Percentiles rank a stretch among this genome's conserved stretches.
Conservation (phyloP, 1,139 yeast genomes). For the Hyphopichia pseudoburtonii region DNA sequence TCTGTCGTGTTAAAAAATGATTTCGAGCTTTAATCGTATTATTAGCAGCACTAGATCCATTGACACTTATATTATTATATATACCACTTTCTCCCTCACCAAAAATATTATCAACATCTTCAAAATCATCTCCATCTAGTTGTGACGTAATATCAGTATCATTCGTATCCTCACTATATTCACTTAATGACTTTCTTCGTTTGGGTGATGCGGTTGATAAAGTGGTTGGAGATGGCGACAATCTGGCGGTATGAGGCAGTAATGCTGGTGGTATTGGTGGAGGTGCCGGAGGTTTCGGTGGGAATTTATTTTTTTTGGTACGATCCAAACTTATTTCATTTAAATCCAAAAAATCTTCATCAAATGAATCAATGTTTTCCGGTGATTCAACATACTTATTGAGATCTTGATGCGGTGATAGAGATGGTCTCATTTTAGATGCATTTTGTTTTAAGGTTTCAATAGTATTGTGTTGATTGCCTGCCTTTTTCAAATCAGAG, state of each 20-base stretch:
- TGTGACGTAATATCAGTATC: conserved; percentile 45
- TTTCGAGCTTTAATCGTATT: conserved; percentile 12
- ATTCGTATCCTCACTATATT: conserved; percentile 36
- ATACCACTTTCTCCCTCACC: conserved; percentile 41
- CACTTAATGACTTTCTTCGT: conserved; percentile 25
- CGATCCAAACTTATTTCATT: neutral
- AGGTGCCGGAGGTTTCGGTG: neutral
- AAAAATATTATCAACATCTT: conserved; percentile 40
- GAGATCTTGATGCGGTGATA: conserved; percentile 4
- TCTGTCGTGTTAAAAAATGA: conserved; percentile 23
- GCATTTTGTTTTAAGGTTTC: conserved; percentile 4
- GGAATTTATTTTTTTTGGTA: neutral
- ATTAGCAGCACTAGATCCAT: conserved; percentile 8
- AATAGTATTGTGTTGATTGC: conserved; percentile 1
- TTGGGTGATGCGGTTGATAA: conserved; percentile 28
- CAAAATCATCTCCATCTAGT: conserved; percentile 42
- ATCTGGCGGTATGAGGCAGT: conserved; percentile 6
- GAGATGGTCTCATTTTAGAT: neutral
- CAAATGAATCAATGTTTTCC: conserved; percentile 5
- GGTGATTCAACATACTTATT: conserved; percentile 4
- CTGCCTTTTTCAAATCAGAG: neutral
- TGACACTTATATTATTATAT: conserved; percentile 20
- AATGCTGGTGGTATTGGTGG: conserved; percentile 1
- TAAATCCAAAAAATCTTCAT: conserved; percentile 4
- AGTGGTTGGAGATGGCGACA: conserved; percentile 20